A percentile compares a stretch with the other conserved stretches of the same genome.
Conservation (phyloP, 108 stramenopile species). For the Chaetoceros muelleri region DNA sequence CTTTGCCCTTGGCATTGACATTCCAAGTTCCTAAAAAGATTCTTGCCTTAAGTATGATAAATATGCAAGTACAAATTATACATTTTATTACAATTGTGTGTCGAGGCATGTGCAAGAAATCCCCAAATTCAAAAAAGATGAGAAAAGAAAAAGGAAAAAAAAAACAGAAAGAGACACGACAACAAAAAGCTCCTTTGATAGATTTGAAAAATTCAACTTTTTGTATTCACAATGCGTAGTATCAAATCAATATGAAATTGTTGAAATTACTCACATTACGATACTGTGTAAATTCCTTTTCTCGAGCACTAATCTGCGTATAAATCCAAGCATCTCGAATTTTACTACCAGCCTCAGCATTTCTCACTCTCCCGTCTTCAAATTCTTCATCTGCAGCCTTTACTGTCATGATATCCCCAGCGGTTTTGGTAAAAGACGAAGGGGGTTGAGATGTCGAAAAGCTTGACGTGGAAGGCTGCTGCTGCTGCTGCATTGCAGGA, state of each 20-base stretch:
- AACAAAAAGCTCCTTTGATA: neutral
- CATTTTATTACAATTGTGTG: neutral
- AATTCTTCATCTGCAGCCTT: slow-evolving; percentile 61
- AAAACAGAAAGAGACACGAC: neutral
- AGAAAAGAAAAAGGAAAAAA: neutral
- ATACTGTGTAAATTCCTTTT: slow-evolving; percentile 78
- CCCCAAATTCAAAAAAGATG: neutral
- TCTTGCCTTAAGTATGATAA: slow-evolving; percentile 19
- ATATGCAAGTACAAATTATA: neutral
- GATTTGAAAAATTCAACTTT: neutral
- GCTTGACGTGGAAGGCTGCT: neutral
- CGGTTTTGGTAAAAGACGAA: neutral
- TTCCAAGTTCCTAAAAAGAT: slow-evolving; percentile 97
- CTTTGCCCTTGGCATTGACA: slow-evolving; percentile 95
- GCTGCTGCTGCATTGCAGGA: neutral
- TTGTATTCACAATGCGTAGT: neutral
- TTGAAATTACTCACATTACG: slow-evolving; percentile 24
- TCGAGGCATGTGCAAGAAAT: neutral
- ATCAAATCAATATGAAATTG: neutral
- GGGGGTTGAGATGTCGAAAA: neutral
- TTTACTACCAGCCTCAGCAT: slow-evolving; percentile 70
- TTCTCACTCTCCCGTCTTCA: slow-evolving; percentile 75
- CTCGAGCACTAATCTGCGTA: slow-evolving; percentile 74
- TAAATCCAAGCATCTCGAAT: slow-evolving; percentile 90
- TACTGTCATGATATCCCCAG: neutral